Percentiles rank a stretch among this genome's conserved stretches.
Evolutionary conservation across 2,329 filamentous ascomycete genomes (phyloP).

Genomic region (Stemphylium lycopersici): DNA sequence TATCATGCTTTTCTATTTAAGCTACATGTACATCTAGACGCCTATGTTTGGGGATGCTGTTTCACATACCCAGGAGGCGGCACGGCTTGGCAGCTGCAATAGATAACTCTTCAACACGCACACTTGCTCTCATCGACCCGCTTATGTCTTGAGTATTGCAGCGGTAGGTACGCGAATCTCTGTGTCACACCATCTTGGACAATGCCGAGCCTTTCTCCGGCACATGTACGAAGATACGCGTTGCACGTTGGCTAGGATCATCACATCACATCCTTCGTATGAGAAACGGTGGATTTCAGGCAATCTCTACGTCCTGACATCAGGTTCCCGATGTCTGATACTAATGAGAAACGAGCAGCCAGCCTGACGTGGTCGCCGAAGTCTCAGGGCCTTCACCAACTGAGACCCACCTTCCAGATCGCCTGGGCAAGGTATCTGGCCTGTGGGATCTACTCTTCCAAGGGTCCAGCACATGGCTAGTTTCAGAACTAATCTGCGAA

Average conservation of each 20-base stretch:
- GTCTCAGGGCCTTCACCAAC: slow-evolving; percentile 1
- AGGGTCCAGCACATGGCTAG: neutral
- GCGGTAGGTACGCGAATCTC: neutral
- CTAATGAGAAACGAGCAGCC: too few species aligned
- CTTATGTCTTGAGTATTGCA: neutral
- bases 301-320: too few species aligned
- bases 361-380: neutral
- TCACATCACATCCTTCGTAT: too few species aligned
- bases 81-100: slow-evolving; percentile 36
- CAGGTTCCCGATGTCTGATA: too few species aligned
- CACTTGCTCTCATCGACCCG: slow-evolving; percentile 5
- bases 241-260: too few species aligned
- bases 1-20: slow-evolving; percentile 15
- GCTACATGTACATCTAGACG: slow-evolving; percentile 24
- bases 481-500: neutral
- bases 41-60: slow-evolving; percentile 24
- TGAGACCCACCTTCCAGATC: slow-evolving; percentile 1
- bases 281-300: too few species aligned
- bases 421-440: slow-evolving; percentile 1
- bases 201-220: too few species aligned
- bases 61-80: slow-evolving; percentile 28
- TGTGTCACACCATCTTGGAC: neutral
- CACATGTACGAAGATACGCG: too few species aligned
- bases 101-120: slow-evolving; percentile 28
- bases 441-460: neutral